Base-by-base conservation (phyloP, 805 yeast genomes). In the Candida patagonica region DNA sequence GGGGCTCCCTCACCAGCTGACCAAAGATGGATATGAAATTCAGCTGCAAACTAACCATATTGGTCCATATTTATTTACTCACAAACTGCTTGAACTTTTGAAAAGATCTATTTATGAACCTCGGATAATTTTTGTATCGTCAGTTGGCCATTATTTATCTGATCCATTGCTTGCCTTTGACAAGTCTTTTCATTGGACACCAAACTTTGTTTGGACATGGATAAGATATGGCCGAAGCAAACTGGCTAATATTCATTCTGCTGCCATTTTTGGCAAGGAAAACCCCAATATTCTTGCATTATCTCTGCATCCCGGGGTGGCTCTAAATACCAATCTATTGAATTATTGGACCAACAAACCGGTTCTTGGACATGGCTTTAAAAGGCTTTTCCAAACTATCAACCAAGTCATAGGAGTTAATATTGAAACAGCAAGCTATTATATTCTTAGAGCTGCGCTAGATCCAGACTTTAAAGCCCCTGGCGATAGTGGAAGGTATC, bases 231-330 rank as follows among this genome's bases (percentile, higher is more conserved):
- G 84, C 1, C 60, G 75, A 59, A 83, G 92, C 10, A 85, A 85
- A 53, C 74, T 82, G 1, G 80, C 82, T 0, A 81, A 83, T 0
- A 83, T 84, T 32, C 95, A 85, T 50, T 73, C 76, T 52, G 71
- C 76, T 52, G 75, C 75, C 49, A 66, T 76, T 56, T 59, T 85
- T 17, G 73, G 89, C 0, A 63, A 74, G 26, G 69, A 77, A 43
- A 70, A 82, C 54, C 92, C 94, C 0, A 68, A 74, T 15, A 66
- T 84, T 7, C 56, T 78, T 27, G 75, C 78, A 42, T 58, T 74
- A 26, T 69, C 85, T 1, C 82, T 83, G 2, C 88, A 84, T 52
- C 95, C 95, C 0, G 95, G 95, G 0, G 70, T 83, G 47, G 84
- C 83, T n/a, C 78, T 85, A 82, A 77, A 78, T 51, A 78, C 95